Conservation (phyloP, 805 yeast genomes). For the Metschnikowia cerradonensis region DNA sequence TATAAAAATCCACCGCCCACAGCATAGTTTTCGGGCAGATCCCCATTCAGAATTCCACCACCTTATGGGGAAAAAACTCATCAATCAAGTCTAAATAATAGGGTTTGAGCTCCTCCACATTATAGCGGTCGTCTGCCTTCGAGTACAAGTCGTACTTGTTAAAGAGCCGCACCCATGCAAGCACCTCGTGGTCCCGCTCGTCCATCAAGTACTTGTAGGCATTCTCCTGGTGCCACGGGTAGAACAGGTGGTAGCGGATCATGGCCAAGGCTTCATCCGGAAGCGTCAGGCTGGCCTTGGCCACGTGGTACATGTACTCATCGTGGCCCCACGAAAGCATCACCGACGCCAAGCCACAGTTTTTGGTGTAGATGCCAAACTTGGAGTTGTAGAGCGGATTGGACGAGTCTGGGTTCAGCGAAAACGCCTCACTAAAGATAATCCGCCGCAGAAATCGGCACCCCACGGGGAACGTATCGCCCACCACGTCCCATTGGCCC, state of each 20-base stretch:
- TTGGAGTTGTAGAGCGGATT: conserved; percentile 65
- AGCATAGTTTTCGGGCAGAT: no score
- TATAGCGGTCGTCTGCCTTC: conserved; percentile 47
- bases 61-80: conserved; percentile 57
- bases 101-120: conserved; percentile 49
- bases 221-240: conserved; percentile 72
- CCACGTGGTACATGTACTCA: conserved; percentile 72
- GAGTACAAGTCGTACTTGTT: conserved; percentile 69
- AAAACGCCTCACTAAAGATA: conserved; percentile 58
- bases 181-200: conserved; percentile 55
- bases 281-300: conserved; percentile 57
- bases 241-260: conserved; percentile 72
- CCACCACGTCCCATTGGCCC: conserved; percentile 81
- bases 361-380: conserved; percentile 59
- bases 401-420: conserved; percentile 53
- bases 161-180: conserved; percentile 60
- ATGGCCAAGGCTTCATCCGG: conserved; percentile 68
- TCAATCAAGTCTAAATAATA: conserved; percentile 62
- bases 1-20: no score
- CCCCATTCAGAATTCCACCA: conserved; percentile 48
- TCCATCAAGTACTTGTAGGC: conserved; percentile 65
- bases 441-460: conserved; percentile 58
- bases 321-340: conserved; percentile 80
- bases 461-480: conserved; percentile 76
- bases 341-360: conserved; percentile 65